These are phyloP conservation scores for Epichloe uncinata DNA, from an alignment of 2,329 filamentous ascomycete species.

Conservation along the genomic window DNA sequence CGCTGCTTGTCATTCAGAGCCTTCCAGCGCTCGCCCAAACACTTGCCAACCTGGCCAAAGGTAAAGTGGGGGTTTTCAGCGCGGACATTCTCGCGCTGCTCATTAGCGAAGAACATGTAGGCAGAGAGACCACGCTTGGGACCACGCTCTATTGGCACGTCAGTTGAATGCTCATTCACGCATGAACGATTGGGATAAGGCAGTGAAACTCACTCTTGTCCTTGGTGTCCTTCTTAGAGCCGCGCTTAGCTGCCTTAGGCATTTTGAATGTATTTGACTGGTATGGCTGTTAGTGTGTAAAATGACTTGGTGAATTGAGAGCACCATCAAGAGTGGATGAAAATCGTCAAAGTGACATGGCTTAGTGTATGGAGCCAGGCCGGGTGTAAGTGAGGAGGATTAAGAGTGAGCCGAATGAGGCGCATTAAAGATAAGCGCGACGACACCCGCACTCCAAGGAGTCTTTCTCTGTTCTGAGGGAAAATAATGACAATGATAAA, in stretches of 20 bases:
- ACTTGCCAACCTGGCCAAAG: constrained; percentile 97
- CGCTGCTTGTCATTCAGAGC: constrained; percentile 86
- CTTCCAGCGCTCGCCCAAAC: constrained; percentile 99
- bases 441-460: constrained; percentile 4
- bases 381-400: constrained; percentile 3
- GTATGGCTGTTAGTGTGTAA: neutral
- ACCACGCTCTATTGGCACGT: constrained; percentile 29
- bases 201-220: constrained; percentile 43
- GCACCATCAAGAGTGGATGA: neutral
- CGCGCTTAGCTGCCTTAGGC: constrained; percentile 45
- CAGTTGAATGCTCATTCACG: constrained; percentile 21
- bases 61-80: constrained; percentile 97
- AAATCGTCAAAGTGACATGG: neutral
- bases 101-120: constrained; percentile 99
- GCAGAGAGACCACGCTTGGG: constrained; percentile 98
- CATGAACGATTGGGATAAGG: neutral
- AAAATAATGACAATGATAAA: neutral
- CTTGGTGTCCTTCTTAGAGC: constrained; percentile 38
- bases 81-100: constrained; percentile 95
- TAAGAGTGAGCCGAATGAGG: constrained; percentile 7
- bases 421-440: constrained; percentile 15
- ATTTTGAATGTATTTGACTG: constrained; percentile 30
- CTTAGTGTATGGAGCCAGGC: neutral
- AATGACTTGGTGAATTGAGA: neutral
- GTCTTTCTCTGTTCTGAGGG: neutral